Conservation (phyloP, 352 stramenopile genomes). For the Achlya hypogyna region DNA sequence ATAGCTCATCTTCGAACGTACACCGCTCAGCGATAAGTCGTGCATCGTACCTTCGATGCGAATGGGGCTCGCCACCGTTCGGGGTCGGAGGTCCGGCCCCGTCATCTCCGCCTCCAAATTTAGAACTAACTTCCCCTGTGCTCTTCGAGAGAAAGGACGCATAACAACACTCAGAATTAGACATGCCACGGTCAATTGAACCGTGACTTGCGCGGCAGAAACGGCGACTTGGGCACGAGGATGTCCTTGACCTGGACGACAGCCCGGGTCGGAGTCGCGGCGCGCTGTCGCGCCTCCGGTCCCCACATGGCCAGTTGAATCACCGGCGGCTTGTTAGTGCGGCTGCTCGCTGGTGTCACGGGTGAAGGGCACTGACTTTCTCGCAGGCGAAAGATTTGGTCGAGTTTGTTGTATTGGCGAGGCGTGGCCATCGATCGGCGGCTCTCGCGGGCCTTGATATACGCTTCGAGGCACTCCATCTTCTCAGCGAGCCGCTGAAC, state of each 20-base stretch:
- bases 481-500: neutral
- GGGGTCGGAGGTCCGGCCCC: neutral
- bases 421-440: neutral
- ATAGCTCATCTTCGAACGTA: neutral
- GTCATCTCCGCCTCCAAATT: too few species aligned
- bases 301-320: neutral
- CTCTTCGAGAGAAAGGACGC: neutral
- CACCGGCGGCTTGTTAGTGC: neutral
- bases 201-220: neutral
- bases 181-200: neutral
- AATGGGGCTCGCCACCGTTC: neutral
- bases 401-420: neutral
- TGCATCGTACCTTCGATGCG: constrained; percentile 1
- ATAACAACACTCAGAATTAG: neutral
- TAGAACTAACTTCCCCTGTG: neutral
- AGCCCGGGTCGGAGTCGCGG: neutral
- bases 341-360: neutral
- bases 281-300: neutral
- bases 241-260: neutral
- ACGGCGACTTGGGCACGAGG: neutral
- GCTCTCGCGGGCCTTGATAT: neutral
- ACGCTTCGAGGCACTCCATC: neutral
- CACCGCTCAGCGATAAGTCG: neutral
- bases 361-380: neutral
- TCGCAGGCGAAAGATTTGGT: neutral